phyloP scores from a whole-genome alignment of 306 rosid genomes.

The Malus sylvestris region DNA sequence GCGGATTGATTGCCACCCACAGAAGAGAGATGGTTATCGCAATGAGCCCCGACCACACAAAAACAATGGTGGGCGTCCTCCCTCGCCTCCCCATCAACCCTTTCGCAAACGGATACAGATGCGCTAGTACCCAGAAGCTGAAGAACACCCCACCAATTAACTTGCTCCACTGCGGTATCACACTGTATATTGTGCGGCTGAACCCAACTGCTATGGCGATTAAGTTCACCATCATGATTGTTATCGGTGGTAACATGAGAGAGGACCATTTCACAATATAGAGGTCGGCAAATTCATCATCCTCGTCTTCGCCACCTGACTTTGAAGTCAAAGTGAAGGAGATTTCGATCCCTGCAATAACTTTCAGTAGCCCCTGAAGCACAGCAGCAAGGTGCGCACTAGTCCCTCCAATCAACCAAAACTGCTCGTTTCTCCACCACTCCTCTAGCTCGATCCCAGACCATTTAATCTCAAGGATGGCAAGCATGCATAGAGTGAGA shows the following conservation, averaged over 20 bases:
- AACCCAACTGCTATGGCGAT: slow-evolving; percentile 89
- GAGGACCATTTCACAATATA: slow-evolving; percentile 83
- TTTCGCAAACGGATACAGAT: slow-evolving; percentile 91
- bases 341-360: slow-evolving; percentile 89
- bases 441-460: slow-evolving; percentile 91
- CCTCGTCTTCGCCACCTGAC: slow-evolving; percentile 75
- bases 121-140: slow-evolving; percentile 94
- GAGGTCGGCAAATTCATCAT: slow-evolving; percentile 87
- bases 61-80: slow-evolving; percentile 91
- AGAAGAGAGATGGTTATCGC: slow-evolving; percentile 91
- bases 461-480: slow-evolving; percentile 89
- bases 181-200: slow-evolving; percentile 84
- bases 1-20: slow-evolving; percentile 98
- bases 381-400: slow-evolving; percentile 98
- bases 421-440: slow-evolving; percentile 99
- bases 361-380: slow-evolving; percentile 83
- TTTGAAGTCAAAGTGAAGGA: slow-evolving; percentile 90
- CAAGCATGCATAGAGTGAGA: slow-evolving; percentile 72
- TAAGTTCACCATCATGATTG: slow-evolving; percentile 82
- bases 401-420: slow-evolving; percentile 96
- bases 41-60: slow-evolving; percentile 94
- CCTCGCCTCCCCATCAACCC: slow-evolving; percentile 97
- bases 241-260: slow-evolving; percentile 87
- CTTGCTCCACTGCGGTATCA: slow-evolving; percentile 85
- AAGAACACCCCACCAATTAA: slow-evolving; percentile 90